These are phyloP conservation scores for Bruguiera parviflora DNA, from an alignment of 345 rosid species.

Conservation along the genomic window DNA sequence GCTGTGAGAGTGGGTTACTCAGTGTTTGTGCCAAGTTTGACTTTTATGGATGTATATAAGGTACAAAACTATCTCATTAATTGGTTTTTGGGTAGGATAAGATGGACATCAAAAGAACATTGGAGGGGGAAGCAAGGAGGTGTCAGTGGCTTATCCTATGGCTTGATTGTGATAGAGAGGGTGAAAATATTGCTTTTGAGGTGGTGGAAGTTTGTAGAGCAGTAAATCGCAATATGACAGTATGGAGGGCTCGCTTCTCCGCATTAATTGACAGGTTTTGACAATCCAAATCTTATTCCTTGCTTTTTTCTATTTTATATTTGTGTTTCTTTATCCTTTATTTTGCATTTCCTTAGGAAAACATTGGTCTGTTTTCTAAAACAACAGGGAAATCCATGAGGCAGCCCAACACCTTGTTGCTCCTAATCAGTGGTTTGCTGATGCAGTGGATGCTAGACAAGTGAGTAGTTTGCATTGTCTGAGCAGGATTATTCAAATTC, in stretches of 20 bases:
- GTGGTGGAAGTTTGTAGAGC: constrained; percentile 68
- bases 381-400: constrained; percentile 78
- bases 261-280: constrained; percentile 84
- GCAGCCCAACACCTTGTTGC: constrained; percentile 84
- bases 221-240: constrained; percentile 49
- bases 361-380: neutral
- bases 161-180: constrained; percentile 99
- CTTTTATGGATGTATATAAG: too few species aligned
- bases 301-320: constrained; percentile 5
- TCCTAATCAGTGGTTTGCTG: constrained; percentile 80
- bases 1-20: too few species aligned
- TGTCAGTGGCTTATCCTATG: constrained; percentile 92
- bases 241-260: constrained; percentile 89
- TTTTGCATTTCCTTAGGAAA: constrained; percentile 14
- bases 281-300: neutral
- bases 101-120: constrained; percentile 71
- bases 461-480: constrained; percentile 41
- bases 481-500: neutral
- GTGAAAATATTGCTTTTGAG: constrained; percentile 95
- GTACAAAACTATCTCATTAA: too few species aligned
- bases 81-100: constrained; percentile 53
- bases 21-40: too few species aligned
- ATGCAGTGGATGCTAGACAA: constrained; percentile 98
- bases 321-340: constrained; percentile 11
- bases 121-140: constrained; percentile 93